Base-by-base conservation (phyloP, 768 basidiomycete genomes). In the Hypholoma fasciculare region DNA sequence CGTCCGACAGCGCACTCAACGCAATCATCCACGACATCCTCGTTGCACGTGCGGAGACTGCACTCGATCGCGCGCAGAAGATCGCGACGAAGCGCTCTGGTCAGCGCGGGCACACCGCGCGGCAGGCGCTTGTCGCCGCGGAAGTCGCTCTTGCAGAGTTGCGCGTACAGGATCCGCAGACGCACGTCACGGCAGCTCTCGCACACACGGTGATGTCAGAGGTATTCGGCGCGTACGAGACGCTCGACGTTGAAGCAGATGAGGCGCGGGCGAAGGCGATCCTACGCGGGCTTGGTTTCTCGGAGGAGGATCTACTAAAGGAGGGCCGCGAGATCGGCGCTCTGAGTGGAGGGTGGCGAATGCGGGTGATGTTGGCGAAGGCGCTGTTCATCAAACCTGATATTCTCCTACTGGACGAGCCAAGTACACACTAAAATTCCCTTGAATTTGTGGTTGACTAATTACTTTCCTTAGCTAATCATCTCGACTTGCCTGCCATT, bases 311-410 rank as follows among this genome's bases (percentile, higher is more conserved):
- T 26, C 44, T 70, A 39, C 43, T 42, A 26, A 65, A 65, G 36
- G 70, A 67, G 16, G 68, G 69, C 11, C 74, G 75, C 54, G 76
- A 77, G 4, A 79, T 81, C 54, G 67, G 69, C 1, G 71, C 76
- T 0, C 72, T 89, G 20, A 86, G 83, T 23, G 87, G 87, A 16
- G 88, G 88, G 0, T 90, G 88, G 88, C 71, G 81, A 40, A 82
- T 84, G 44, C 75, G 87, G 17, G 82, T 82, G 57, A 78, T 79
- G 34, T 75, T 90, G 2, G 88, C 86, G 4, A 78, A 78, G 30
- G 82, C 83, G 0, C 71, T 90, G 13, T 78, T 88, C 54, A 76
- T 84, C 38, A 75, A 80, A 30, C 77, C 77, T 7, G 83, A 89
- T 59, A 70, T 88, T 12, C 69, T 88, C 19, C 72, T 87, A 9